Conservation (phyloP, 768 basidiomycete species). For the Lactifluus hygrophoroides region DNA sequence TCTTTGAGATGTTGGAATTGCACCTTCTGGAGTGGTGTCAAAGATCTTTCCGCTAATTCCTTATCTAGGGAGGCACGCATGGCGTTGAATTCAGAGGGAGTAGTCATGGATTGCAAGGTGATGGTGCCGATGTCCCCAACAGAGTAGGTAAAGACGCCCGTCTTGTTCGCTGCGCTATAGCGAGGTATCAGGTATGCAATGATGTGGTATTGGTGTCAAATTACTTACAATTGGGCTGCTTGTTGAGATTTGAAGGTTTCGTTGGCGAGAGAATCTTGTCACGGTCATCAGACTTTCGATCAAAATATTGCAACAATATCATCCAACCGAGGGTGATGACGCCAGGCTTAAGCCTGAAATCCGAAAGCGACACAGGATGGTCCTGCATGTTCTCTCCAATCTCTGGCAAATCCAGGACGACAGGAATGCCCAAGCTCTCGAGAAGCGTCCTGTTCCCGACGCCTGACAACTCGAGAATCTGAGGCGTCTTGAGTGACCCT, state of each 20-base stretch:
- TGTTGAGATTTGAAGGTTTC: slow-evolving; percentile 13
- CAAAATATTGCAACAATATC: not conserved
- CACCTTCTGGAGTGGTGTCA: slow-evolving; percentile 13
- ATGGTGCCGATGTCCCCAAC: slow-evolving; percentile 11
- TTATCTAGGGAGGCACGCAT: slow-evolving; percentile 14
- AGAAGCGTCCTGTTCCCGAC: slow-evolving; percentile 14
- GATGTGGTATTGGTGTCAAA: not conserved
- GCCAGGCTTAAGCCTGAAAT: slow-evolving; percentile 12
- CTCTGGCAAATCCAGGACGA: slow-evolving; percentile 19
- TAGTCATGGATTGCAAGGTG: slow-evolving; percentile 14
- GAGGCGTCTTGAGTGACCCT: slow-evolving; percentile 19
- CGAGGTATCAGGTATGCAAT: not conserved
- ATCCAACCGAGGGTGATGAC: slow-evolving; percentile 16
- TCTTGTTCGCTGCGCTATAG: slow-evolving; percentile 2
- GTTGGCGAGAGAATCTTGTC: slow-evolving; percentile 11
- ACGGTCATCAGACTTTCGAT: not conserved
- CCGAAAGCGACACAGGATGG: slow-evolving; percentile 18
- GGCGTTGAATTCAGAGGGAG: slow-evolving; percentile 10
- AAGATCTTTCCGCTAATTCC: slow-evolving; percentile 1
- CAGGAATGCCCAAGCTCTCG: slow-evolving; percentile 14
- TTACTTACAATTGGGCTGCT: slow-evolving; percentile 12
- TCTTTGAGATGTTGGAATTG: slow-evolving; percentile 15
- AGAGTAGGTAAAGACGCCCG: slow-evolving; percentile 15
- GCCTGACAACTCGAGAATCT: slow-evolving; percentile 19
- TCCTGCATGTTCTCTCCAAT: slow-evolving; percentile 20